Base-by-base conservation (phyloP, 371 early-diverging fungal genomes). In the Amoeboaphelidium protococcarum region DNA sequence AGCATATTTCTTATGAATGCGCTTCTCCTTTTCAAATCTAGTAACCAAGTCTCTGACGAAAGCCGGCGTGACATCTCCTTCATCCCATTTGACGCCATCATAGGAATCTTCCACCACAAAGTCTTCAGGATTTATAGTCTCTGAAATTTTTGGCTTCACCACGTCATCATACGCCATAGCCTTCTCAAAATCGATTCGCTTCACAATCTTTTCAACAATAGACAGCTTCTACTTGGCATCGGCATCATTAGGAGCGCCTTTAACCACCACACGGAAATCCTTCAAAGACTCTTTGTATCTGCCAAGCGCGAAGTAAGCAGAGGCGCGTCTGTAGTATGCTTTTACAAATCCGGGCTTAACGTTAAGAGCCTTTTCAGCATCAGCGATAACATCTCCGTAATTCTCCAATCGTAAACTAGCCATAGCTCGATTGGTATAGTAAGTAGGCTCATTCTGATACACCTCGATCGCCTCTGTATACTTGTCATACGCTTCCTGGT, bases 381-480 rank as follows among this genome's bases (percentile, higher is more conserved):
- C 92, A 12, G 16, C 25, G 26, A 84, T 78, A 40, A 89, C 89
- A 46, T 78, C 77, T 3, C 86, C 90, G 61, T 84, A 91, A 44
- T 76, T 72, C 61, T 94, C 94, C 13, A 76, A 59, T 45, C 76
- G 72, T 20, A 85, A 68, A 60, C 88, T 74, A 40, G 85, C 84
- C 52, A 89, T 78, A 2, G 90, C 84, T 24, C 96, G 72, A 59
- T 95, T 95, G 25, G 86, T 70, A 52, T 81, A 90, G 60, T 77
- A 87, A 20, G 78, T 76, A 3, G 87, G 74, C 0, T 80, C 78
- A 19, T 68, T 67, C 16, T 86, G 79, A 57, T 90, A 76, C 22
- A 74, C 54, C 40, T 75, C 65, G 45, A 89, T 83, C 10, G 86
- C 86, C 50, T 72, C 69, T 6, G 76, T 73, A 59, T 89, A 89